Evolutionary conservation across 768 basidiomycete genomes (phyloP), one percentile per base, ranked within the genome.

Genomic region (Leccinum longicurvipes): DNA sequence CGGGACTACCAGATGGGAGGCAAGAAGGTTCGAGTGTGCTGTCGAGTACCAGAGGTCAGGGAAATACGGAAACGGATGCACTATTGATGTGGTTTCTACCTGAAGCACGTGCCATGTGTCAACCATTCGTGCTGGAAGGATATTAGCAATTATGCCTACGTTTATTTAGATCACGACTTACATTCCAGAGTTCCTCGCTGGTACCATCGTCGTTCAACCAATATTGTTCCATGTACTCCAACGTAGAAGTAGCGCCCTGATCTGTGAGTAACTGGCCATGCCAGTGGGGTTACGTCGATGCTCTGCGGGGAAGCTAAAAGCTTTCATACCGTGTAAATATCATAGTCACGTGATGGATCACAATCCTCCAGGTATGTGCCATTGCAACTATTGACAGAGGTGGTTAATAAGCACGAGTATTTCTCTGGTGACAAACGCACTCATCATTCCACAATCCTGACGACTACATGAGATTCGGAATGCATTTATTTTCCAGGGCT

Each of bases 121-220:
- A 71, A 57, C 87, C 87, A 89, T 67, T 89, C 88, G 55, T 90
- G 86, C 82, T 84, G 52, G 4, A 51, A 25, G 36, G n/a, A 58
- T 60, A 14, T 21, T 24, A 45, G 44, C 9, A 9, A 48, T 8
- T 10, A 50, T 49, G 27, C 17, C 12, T 42, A 28, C 10, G 28
- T n/a, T 29, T 3, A 12, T 19, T 45, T 17, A 36, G 19, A 47
- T 17, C 29, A 41, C 9, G 42, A 54, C 79, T 29, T 61, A 84
- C 85, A 76, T 84, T 79, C 88, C 87, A 90, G 65, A 89, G 84
- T 29, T 78, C 64, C 62, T 89, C 81, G 60, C 81, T 82, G 15
- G 76, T 60, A 8, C 84, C 86, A 58, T 79, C 73, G 44, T 76
- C 77, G 60, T 87, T 80, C 27, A 86, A 74, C 86, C 87, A 89